These are phyloP conservation scores for Alternaria sp. DNA, from an alignment of 2,329 filamentous ascomycete genomes.

Conservation along the genomic window DNA sequence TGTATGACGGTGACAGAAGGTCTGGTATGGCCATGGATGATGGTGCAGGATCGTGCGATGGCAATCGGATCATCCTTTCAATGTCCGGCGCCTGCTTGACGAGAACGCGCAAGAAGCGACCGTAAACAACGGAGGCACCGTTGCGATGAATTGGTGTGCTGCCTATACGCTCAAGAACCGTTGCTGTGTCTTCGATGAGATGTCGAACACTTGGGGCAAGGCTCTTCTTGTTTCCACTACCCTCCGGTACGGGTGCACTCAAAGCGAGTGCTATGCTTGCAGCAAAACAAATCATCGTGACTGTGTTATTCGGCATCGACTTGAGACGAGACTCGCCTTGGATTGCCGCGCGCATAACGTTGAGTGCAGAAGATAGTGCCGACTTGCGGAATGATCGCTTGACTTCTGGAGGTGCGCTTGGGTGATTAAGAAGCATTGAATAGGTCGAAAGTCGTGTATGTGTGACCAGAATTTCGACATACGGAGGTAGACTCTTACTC, in stretches of 20 bases:
- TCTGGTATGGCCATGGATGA: conserved; percentile 20
- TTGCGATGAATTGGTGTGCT: conserved; percentile 71
- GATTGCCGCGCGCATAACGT: conserved; percentile 76
- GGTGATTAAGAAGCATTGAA: conserved; percentile 76
- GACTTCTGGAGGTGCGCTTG: conserved; percentile 73
- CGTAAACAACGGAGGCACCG: conserved; percentile 69
- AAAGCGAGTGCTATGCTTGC: conserved; percentile 61
- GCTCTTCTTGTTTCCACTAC: conserved; percentile 31
- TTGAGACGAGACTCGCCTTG: conserved; percentile 74
- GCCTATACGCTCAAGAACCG: conserved; percentile 73
- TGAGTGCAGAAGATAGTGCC: conserved; percentile 75
- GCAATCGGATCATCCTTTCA: conserved; percentile 5
- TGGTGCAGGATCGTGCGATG: conserved; percentile 12
- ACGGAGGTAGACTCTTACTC: conserved; percentile 69
- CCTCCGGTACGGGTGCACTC: conserved; percentile 37
- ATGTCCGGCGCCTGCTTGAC: conserved; percentile 41
- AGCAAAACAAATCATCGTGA: conserved; percentile 81
- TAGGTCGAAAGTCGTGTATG: conserved; percentile 79
- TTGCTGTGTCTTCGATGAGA: conserved; percentile 70
- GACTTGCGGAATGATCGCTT: conserved; percentile 77
- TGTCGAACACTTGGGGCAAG: conserved; percentile 47
- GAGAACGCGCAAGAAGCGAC: conserved; percentile 61
- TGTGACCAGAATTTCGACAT: conserved; percentile 76
- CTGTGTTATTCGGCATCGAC: conserved; percentile 81
- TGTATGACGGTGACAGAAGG: conserved; percentile 13